phyloP scores from a whole-genome alignment of 2,329 filamentous ascomycete genomes.

The Teratosphaeria zuluensis region DNA sequence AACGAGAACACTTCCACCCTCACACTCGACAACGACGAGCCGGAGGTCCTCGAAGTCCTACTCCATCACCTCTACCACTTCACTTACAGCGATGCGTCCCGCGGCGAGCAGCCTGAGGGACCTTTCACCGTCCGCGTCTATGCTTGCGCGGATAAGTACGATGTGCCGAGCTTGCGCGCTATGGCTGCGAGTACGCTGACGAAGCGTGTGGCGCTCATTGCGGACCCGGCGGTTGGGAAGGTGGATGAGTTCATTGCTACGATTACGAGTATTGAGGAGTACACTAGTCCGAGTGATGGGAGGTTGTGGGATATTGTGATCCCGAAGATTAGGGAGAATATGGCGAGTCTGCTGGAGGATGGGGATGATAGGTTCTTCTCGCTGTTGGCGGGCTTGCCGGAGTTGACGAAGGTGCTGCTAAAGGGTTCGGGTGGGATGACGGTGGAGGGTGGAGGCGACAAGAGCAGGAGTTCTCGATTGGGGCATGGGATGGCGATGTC shows the following conservation, averaged over 20 bases:
- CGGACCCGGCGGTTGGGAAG: neutral
- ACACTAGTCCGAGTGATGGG: neutral
- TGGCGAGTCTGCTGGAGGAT: neutral
- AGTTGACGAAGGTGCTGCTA: neutral
- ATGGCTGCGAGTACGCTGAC: slow-evolving; percentile 1
- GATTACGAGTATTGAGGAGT: neutral
- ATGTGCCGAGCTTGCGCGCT: slow-evolving; percentile 22
- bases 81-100: slow-evolving; percentile 10
- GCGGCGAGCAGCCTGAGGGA: neutral
- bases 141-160: slow-evolving; percentile 29
- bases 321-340: neutral
- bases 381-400: neutral
- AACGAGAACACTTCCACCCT: neutral
- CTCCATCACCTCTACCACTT: slow-evolving; percentile 15
- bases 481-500: no score
- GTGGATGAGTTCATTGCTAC: neutral
- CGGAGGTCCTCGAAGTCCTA: slow-evolving; percentile 7
- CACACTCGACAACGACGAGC: slow-evolving; percentile 7
- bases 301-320: neutral
- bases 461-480: no score
- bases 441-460: neutral
- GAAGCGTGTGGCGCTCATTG: neutral
- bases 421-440: neutral
- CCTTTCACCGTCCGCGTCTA: slow-evolving; percentile 26
- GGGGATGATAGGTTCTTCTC: neutral